A percentile compares a stretch with the other conserved stretches of the same genome.
Conservation (phyloP, 1,139 yeast species). For the Diutina catenulata region DNA sequence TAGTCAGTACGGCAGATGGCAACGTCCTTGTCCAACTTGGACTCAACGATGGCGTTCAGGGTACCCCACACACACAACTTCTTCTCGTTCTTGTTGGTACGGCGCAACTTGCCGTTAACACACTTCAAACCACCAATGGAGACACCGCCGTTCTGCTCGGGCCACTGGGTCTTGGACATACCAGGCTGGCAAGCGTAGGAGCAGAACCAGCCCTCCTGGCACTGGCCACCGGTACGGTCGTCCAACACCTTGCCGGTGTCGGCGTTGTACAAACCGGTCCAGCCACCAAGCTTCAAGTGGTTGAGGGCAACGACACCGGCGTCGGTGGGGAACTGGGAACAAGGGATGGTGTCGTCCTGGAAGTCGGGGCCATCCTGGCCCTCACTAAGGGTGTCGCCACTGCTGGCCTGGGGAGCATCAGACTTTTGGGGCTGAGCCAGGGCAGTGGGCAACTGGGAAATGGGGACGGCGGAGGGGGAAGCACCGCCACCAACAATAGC, state of each 20-base stretch:
- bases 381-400: too few species aligned
- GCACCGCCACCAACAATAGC: slow-evolving; percentile 12
- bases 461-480: slow-evolving; percentile 13
- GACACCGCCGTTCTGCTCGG: slow-evolving; percentile 65
- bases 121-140: slow-evolving; percentile 73
- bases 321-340: slow-evolving; percentile 55
- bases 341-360: slow-evolving; percentile 51
- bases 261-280: slow-evolving; percentile 58
- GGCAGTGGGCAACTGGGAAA: too few species aligned
- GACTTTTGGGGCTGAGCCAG: too few species aligned
- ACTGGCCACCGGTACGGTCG: slow-evolving; percentile 40
- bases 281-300: slow-evolving; percentile 37
- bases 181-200: slow-evolving; percentile 84
- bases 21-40: slow-evolving; percentile 42
- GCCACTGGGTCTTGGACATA: slow-evolving; percentile 89
- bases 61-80: slow-evolving; percentile 74
- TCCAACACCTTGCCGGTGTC: slow-evolving; percentile 28
- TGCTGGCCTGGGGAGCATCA: too few species aligned
- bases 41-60: slow-evolving; percentile 47
- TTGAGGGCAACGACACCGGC: slow-evolving; percentile 56
- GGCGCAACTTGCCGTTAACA: slow-evolving; percentile 58
- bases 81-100: slow-evolving; percentile 43
- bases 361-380: too few species aligned
- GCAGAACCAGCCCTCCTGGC: slow-evolving; percentile 69
- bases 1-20: slow-evolving; percentile 81